Evolutionary conservation across 306 rosid genomes (phyloP), one percentile per base, ranked within the genome.

Genomic region (Bauhinia variegata): DNA sequence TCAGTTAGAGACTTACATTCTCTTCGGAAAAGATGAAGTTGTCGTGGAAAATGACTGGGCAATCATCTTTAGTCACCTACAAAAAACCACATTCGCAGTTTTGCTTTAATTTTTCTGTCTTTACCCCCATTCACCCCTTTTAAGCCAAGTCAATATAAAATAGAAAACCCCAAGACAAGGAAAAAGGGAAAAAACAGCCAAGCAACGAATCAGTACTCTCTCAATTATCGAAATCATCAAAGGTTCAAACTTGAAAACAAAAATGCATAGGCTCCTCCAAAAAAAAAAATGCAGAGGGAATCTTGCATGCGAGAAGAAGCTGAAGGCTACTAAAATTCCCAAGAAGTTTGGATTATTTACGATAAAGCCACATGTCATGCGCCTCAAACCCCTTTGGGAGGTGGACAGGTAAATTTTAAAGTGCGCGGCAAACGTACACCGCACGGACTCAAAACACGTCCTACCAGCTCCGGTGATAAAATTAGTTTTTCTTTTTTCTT

Each of bases 31-130:
- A 54, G 59, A 91, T 84, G 49, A 72, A 75, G 50, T 67, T 73
- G 75, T 91, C 95, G 48, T 88, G 97, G 88, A 88, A 91, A 77
- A 91, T 86, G 83, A 91, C 82, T 0, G 97, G 97, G 58, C 71
- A 91, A 75, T 74, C 83, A 82, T 91, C 95, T 68, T 49, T 84
- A 6, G 97, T 86, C 67, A 91, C 97, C 97, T 91, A 79, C 90
- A 86, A 84, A 86, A 82, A 82, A 80, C 60, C 70, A 74, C 60
- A 66, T 31, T 18, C 38, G 77, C 67, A 75, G 28, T 77, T 76
- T 72, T 51, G 79, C 82, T 76, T 77, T 76, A 76, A 72, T 74
- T 34, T 63, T 76, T 65, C 61, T 43, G 31, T 52, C 43, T 41
- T 47, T 52, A 65, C 62, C 52, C 18, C 59, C 74, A 52, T 77